Conservation (phyloP, 345 rosid species). For the Anacardium occidentale region DNA sequence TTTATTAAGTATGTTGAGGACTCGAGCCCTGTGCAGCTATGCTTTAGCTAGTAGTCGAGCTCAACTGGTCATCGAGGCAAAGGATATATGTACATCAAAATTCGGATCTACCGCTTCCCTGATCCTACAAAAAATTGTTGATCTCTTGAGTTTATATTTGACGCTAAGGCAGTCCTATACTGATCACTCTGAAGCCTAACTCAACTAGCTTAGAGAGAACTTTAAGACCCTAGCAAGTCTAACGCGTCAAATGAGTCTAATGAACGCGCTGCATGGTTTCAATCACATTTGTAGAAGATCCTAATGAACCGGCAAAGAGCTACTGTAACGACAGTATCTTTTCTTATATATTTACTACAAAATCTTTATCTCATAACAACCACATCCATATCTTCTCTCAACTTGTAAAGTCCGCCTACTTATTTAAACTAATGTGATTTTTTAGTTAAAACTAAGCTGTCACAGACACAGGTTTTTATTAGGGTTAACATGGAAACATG, state of each 20-base stretch:
- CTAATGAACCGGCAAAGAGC: not conserved
- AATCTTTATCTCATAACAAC: not conserved
- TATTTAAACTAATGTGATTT: not conserved
- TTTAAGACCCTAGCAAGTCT: not conserved
- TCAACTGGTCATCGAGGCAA: not conserved
- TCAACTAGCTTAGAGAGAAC: not conserved
- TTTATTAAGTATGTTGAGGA: conserved; percentile 15
- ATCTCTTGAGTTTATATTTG: conserved; percentile 1
- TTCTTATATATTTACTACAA: not conserved
- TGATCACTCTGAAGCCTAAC: conserved; percentile 1
- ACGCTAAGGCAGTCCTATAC: conserved; percentile 11
- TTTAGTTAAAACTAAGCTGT: not conserved
- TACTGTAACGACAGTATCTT: not conserved
- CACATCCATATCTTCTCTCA: not conserved
- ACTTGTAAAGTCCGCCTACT: not conserved
- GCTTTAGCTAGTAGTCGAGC: conserved; percentile 7
- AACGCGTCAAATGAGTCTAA: not conserved
- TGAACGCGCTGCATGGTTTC: not conserved
- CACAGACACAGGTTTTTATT: not conserved
- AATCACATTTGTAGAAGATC: not conserved
- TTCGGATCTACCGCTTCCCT: conserved; percentile 7
- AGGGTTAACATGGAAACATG: not conserved
- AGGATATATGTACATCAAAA: conserved; percentile 16
- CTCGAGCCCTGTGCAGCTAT: conserved; percentile 25
- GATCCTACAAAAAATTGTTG: conserved; percentile 14